Conservation (phyloP, 306 rosid genomes). For the Ochetophila trinervis region DNA sequence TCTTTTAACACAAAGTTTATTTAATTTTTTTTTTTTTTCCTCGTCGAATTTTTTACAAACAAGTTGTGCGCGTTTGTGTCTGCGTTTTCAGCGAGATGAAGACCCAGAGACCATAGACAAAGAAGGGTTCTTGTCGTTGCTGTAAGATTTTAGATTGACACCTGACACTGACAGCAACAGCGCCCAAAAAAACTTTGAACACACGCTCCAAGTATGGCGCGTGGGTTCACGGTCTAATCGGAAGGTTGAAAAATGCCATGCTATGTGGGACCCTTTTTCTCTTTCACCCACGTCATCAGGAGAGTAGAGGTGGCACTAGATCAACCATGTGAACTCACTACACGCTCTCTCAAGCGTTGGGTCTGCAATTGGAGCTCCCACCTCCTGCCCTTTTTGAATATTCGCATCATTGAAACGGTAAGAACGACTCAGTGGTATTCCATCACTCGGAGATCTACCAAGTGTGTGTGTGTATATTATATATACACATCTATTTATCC, state of each 20-base stretch:
- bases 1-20: too few species aligned
- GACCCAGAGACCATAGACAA: background rate
- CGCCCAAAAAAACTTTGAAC: background rate
- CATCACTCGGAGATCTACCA: too few species aligned
- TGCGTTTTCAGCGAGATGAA: background rate
- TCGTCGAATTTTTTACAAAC: too few species aligned
- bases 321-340: conserved; percentile 7
- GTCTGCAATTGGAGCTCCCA: too few species aligned
- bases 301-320: conserved; percentile 17
- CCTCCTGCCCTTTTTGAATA: conserved; percentile 17
- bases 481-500: too few species aligned
- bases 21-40: too few species aligned
- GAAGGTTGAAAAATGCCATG: too few species aligned
- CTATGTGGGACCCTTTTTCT: background rate
- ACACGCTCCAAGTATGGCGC: background rate
- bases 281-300: conserved; percentile 4
- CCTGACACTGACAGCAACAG: conserved; percentile 34
- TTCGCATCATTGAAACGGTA: conserved; percentile 18
- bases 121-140: conserved; percentile 17
- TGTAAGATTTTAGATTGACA: conserved; percentile 34
- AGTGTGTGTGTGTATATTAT: too few species aligned
- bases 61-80: too few species aligned
- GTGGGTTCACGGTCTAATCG: background rate
- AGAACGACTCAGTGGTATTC: background rate
- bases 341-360: conserved; percentile 9